Evolutionary conservation across 495 filamentous ascomycete genomes (phyloP), one percentile per base, ranked within the genome.

Genomic region (Friedmanniomyces endolithicus): DNA sequence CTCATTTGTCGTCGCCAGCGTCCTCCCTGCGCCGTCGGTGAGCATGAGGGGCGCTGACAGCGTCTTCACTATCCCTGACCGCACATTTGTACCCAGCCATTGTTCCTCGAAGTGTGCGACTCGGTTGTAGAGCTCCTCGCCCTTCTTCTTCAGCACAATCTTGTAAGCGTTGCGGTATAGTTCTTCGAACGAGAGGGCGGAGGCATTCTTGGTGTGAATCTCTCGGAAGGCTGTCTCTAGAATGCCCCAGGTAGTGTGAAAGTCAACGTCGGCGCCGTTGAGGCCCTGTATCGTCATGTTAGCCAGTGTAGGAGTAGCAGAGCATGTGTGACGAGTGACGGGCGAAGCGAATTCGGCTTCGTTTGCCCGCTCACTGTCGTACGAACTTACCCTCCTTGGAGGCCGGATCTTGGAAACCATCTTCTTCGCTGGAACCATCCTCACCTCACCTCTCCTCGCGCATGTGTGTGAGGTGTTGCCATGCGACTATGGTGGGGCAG

Each of bases 121-220:
- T 1, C 75, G 70, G 0, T 83, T 74, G 67, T 96, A 96, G 0
- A 99, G 78, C n/a, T 77, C 72, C 8, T 85, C 77, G n/a, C 90
- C 90, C 58, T 86, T 80, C 70, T 86, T 88, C 67, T 84, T 84
- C 48, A 95, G 70, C 0, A 96, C 90, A n/a, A 97, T 84, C 68
- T 87, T 86, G 68, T 99, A 99, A n/a, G 87, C 87, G 47, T 86
- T 87, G 35, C 94, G 87, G 70, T 99, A 99, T 0, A 97, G 79
- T 55, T 90, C 84, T 70, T 99, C 94, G 70, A 95, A 99, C 1
- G 90, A 95, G 2, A 99, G 77, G 2, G 75, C 69, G 11, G 89
- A 94, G 51, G 88, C 88, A 67, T 96, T 90, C 67, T 94, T 90
- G 17, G 78, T 87, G 68, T 97, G 88, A 37, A 99, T 97, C 63